These are phyloP conservation scores for Gleditsia sinensis DNA, from an alignment of 306 rosid genomes.

Conservation along the genomic window DNA sequence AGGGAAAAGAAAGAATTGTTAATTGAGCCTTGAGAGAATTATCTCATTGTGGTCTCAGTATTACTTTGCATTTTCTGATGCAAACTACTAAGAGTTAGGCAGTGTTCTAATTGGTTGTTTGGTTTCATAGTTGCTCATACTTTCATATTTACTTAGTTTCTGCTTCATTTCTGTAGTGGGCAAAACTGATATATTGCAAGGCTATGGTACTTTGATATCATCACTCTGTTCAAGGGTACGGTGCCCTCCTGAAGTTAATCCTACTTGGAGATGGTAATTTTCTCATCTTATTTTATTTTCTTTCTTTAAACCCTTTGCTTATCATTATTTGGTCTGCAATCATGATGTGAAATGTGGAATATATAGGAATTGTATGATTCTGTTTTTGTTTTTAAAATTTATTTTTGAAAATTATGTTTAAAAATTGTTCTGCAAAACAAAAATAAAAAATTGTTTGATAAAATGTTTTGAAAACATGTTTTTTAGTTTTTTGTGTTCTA, in stretches of 20 bases:
- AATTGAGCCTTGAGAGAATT: neutral
- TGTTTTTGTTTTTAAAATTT: too few species aligned
- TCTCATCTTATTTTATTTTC: neutral
- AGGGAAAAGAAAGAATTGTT: neutral
- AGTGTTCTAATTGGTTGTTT: neutral
- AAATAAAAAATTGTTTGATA: too few species aligned
- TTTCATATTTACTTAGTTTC: conserved; percentile 3
- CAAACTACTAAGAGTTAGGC: neutral
- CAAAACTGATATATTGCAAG: conserved; percentile 46
- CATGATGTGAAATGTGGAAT: neutral
- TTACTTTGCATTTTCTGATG: neutral
- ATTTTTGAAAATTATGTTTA: too few species aligned
- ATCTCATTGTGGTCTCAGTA: neutral
- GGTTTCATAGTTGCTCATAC: neutral
- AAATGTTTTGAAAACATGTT: too few species aligned
- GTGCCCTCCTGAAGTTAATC: conserved; percentile 81
- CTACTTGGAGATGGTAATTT: conserved; percentile 90
- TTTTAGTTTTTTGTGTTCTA: too few species aligned
- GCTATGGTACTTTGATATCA: conserved; percentile 41
- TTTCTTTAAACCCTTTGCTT: neutral
- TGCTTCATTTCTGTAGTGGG: conserved; percentile 32
- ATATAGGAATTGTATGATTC: too few species aligned
- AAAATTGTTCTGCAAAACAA: too few species aligned
- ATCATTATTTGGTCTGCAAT: neutral
- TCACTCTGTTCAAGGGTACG: conserved; percentile 56